phyloP scores from a whole-genome alignment of 2,329 filamentous ascomycete species.

The Geosmithia flava region DNA sequence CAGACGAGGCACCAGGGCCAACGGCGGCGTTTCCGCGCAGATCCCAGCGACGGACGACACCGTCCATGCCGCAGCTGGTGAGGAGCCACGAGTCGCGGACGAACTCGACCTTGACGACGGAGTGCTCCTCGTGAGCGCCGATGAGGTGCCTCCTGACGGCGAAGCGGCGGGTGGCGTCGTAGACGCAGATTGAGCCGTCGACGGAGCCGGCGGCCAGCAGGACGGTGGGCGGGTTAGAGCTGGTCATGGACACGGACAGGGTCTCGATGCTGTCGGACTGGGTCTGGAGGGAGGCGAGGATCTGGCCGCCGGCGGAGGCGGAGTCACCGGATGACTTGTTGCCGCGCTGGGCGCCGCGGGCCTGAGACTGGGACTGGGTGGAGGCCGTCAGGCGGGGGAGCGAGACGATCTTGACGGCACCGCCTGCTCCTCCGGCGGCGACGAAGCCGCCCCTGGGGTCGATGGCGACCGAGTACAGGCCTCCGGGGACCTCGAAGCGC shows the following conservation, averaged over 20 bases:
- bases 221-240: conserved; percentile 31
- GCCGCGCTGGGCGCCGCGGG: conserved; percentile 7
- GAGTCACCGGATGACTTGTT: conserved; percentile 22
- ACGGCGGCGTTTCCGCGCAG: conserved; percentile 31
- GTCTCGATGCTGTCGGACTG: conserved; percentile 71
- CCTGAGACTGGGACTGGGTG: conserved; percentile 9
- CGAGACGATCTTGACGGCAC: conserved; percentile 73
- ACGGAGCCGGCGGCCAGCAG: conserved; percentile 55
- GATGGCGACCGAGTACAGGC: conserved; percentile 77
- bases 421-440: conserved; percentile 78
- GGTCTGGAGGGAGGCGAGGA: conserved; percentile 72
- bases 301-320: conserved; percentile 35
- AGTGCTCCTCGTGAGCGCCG: conserved; percentile 75
- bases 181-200: conserved; percentile 70
- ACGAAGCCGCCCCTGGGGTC: conserved; percentile 69
- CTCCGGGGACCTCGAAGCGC: conserved; percentile 78
- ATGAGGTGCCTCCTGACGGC: conserved; percentile 73
- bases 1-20: conserved; percentile 12
- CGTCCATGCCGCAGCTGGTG: conserved; percentile 85
- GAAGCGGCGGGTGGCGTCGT: conserved; percentile 77
- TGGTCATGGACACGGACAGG: conserved; percentile 41
- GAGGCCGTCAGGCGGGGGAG: conserved; percentile 50
- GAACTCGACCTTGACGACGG: conserved; percentile 90
- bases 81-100: conserved; percentile 57
- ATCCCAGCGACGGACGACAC: conserved; percentile 85